Percentiles rank a stretch among this genome's conserved stretches.
These are phyloP conservation scores for Sherardia arvensis DNA, from an alignment of 257 asterid genomes.

Conservation along the genomic window DNA sequence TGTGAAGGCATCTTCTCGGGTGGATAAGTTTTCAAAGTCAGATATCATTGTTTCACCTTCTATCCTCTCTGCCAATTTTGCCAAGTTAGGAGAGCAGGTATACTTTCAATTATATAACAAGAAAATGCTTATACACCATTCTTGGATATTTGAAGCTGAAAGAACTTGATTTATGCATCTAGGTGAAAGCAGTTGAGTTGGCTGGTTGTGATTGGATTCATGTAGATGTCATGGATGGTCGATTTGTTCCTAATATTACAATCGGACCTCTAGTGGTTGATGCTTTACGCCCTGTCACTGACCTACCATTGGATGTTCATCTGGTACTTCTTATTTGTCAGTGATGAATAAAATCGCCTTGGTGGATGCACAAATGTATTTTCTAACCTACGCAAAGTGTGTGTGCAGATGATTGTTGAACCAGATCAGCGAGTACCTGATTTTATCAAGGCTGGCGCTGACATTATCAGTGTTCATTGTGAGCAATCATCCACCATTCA, in stretches of 20 bases:
- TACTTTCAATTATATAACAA: background rate
- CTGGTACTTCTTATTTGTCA: slow-evolving; percentile 47
- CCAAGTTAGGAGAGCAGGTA: slow-evolving; percentile 98
- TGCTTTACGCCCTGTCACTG: slow-evolving; percentile 91
- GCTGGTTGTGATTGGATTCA: slow-evolving; percentile 99
- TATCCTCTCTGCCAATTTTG: slow-evolving; percentile 88
- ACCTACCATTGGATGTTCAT: slow-evolving; percentile 98
- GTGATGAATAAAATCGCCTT: slow-evolving; percentile 8
- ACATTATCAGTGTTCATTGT: slow-evolving; percentile 89
- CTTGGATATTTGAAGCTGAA: background rate
- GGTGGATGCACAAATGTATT: slow-evolving; percentile 6
- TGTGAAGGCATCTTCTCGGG: slow-evolving; percentile 84
- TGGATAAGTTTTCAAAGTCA: slow-evolving; percentile 77
- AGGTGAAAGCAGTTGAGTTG: slow-evolving; percentile 96
- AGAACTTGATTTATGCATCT: slow-evolving; percentile 8
- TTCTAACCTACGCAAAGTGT: slow-evolving; percentile 24
- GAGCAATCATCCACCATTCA: slow-evolving; percentile 97
- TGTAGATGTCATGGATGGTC: slow-evolving; percentile 99
- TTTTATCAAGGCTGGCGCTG: slow-evolving; percentile 99
- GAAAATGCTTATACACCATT: background rate
- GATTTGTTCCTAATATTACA: slow-evolving; percentile 94
- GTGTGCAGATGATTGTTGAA: slow-evolving; percentile 94
- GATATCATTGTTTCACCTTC: slow-evolving; percentile 97
- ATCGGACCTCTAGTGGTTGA: slow-evolving; percentile 92
- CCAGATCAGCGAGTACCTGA: slow-evolving; percentile 98